Conservation (phyloP, 2,329 filamentous ascomycete genomes). For the Alternaria viburni region DNA sequence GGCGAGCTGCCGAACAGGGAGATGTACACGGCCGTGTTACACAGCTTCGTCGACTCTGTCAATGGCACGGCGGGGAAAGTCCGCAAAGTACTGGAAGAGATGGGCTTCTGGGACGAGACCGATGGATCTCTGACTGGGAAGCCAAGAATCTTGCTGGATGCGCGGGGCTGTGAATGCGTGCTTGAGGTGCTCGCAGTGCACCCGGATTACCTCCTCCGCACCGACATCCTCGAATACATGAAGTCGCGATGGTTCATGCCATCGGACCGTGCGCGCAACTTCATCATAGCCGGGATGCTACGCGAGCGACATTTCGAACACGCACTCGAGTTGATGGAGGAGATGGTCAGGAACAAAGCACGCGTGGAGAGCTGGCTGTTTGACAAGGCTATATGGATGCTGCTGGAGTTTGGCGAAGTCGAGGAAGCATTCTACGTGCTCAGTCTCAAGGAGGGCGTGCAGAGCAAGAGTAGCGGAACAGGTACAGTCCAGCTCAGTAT, state of each 20-base stretch:
- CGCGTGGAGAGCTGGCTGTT: constrained; percentile 74
- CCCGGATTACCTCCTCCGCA: constrained; percentile 80
- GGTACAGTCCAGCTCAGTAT: constrained; percentile 51
- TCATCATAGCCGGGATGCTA: constrained; percentile 74
- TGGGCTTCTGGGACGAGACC: constrained; percentile 55
- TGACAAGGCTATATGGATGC: constrained; percentile 75
- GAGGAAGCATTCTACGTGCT: constrained; percentile 78
- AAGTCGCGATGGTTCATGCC: constrained; percentile 72
- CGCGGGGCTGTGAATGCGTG: constrained; percentile 72
- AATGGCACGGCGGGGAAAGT: constrained; percentile 72
- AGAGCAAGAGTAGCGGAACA: constrained; percentile 3
- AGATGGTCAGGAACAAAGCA: constrained; percentile 65
- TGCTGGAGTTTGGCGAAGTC: constrained; percentile 74
- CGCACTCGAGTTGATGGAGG: constrained; percentile 72
- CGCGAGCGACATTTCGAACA: constrained; percentile 84
- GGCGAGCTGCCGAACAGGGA: constrained; percentile 61
- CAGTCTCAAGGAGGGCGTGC: constrained; percentile 46
- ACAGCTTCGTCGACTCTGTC: constrained; percentile 68
- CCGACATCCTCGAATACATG: constrained; percentile 75
- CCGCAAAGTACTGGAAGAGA: constrained; percentile 71
- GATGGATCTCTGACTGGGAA: constrained; percentile 31
- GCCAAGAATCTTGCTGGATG: constrained; percentile 67
- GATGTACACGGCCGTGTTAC: constrained; percentile 77
- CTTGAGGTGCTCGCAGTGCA: constrained; percentile 79
- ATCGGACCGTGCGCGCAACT: constrained; percentile 67